phyloP scores from a whole-genome alignment of 805 yeast genomes.

The Komagataella pseudopastoris region DNA sequence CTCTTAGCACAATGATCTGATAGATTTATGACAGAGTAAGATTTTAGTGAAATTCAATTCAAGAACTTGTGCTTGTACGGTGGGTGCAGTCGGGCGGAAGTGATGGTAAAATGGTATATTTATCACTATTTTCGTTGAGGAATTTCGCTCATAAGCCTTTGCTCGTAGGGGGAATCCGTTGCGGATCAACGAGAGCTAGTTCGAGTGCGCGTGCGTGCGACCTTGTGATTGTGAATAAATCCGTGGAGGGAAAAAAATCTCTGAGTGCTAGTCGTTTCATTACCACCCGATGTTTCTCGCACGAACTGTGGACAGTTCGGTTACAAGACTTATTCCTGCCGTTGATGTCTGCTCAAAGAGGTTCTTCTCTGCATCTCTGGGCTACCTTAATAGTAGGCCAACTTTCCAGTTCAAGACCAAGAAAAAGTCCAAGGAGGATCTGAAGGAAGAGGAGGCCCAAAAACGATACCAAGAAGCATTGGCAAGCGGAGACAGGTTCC shows the following conservation, averaged over 20 bases:
- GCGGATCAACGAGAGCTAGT: background rate
- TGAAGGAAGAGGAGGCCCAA: conserved; percentile 14
- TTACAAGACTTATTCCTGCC: background rate
- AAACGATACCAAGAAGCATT: conserved; percentile 17
- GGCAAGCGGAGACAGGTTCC: conserved; percentile 17
- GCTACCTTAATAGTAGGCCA: background rate
- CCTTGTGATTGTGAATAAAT: background rate
- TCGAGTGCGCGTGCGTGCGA: background rate
- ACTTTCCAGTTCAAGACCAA: background rate
- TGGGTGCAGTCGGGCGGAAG: background rate
- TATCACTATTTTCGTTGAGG: background rate
- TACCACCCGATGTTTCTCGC: background rate
- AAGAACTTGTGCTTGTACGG: background rate
- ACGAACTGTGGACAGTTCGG: background rate
- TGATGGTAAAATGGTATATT: background rate
- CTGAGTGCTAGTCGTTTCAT: background rate
- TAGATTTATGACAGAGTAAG: background rate
- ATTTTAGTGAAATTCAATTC: background rate
- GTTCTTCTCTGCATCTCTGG: background rate
- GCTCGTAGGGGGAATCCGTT: background rate
- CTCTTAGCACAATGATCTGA: background rate
- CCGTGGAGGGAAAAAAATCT: background rate
- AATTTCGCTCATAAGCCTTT: background rate
- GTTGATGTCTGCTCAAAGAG: background rate
- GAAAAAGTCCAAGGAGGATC: conserved; percentile 7